Evolutionary conservation across 1,139 yeast genomes (phyloP).

Genomic region (Saccharomyces hybrid): DNA sequence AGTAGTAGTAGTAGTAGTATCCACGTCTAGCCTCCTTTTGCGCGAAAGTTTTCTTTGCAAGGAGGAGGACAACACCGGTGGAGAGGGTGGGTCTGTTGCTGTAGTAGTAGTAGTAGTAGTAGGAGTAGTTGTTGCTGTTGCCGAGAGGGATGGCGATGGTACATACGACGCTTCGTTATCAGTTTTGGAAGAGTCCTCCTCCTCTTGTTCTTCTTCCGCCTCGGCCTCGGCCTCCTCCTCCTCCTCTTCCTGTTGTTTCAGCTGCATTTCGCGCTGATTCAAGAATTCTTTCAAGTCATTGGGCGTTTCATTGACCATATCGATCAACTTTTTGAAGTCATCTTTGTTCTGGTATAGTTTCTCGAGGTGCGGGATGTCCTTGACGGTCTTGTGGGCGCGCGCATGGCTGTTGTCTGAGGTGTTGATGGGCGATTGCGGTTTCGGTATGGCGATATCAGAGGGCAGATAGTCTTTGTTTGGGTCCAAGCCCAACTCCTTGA

Average conservation of each 20-base stretch:
- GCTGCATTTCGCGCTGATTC: constrained; percentile 7
- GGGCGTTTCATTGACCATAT: constrained; percentile 30
- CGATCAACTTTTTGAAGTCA: constrained; percentile 30
- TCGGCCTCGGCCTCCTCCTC: constrained; percentile 7
- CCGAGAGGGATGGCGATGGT: constrained; percentile 2
- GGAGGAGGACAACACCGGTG: background rate
- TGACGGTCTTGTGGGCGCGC: constrained; percentile 8
- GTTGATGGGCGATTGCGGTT: constrained; percentile 5
- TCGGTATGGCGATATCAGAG: constrained; percentile 27
- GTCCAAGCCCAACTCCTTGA: constrained; percentile 36
- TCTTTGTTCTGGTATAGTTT: constrained; percentile 23
- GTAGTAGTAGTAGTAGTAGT: background rate
- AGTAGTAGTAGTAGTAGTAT: background rate
- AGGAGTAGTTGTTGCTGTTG: background rate
- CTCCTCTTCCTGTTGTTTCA: constrained; percentile 10
- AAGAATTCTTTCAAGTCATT: constrained; percentile 25
- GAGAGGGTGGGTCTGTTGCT: background rate
- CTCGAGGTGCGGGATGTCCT: constrained; percentile 18
- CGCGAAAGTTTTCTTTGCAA: background rate
- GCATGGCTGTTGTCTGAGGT: background rate
- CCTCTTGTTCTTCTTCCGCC: constrained; percentile 9
- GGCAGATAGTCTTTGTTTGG: constrained; percentile 33
- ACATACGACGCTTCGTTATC: constrained; percentile 6
- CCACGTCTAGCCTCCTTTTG: background rate
- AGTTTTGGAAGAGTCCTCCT: constrained; percentile 6